phyloP scores from a whole-genome alignment of 1,139 yeast genomes.

The Dujonia santamariae region DNA sequence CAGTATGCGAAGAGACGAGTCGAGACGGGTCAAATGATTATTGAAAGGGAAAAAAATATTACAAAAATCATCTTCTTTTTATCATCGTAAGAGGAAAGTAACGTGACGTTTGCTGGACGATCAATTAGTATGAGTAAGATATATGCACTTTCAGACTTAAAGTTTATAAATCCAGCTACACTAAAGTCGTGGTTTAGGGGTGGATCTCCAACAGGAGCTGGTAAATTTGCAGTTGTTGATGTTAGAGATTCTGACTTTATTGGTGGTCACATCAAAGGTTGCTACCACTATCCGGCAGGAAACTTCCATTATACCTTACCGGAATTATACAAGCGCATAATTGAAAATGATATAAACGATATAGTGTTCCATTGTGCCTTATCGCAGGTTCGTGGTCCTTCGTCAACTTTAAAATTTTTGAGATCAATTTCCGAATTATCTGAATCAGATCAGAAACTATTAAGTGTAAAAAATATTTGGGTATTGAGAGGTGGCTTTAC shows the following conservation, averaged over 20 bases:
- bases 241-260: slow-evolving; percentile 78
- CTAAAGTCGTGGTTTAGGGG: slow-evolving; percentile 44
- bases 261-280: slow-evolving; percentile 67
- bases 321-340: slow-evolving; percentile 36
- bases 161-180: slow-evolving; percentile 42
- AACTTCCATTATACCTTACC: slow-evolving; percentile 42
- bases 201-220: slow-evolving; percentile 31
- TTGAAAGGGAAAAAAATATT: too few species aligned
- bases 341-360: slow-evolving; percentile 35
- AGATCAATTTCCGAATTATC: slow-evolving; percentile 45
- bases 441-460: slow-evolving; percentile 22
- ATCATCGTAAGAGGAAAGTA: not conserved
- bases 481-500: slow-evolving; percentile 83
- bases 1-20: too few species aligned
- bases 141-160: slow-evolving; percentile 11
- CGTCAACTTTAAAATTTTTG: slow-evolving; percentile 68
- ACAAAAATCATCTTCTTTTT: too few species aligned
- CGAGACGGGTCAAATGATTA: too few species aligned
- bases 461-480: slow-evolving; percentile 52
- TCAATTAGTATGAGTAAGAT: slow-evolving; percentile 2
- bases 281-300: slow-evolving; percentile 61
- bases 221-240: slow-evolving; percentile 69
- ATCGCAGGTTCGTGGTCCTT: slow-evolving; percentile 89
- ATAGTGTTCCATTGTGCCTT: slow-evolving; percentile 89
- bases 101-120: not conserved